Conservation (phyloP, 805 yeast genomes). For the Lachancea cidri region DNA sequence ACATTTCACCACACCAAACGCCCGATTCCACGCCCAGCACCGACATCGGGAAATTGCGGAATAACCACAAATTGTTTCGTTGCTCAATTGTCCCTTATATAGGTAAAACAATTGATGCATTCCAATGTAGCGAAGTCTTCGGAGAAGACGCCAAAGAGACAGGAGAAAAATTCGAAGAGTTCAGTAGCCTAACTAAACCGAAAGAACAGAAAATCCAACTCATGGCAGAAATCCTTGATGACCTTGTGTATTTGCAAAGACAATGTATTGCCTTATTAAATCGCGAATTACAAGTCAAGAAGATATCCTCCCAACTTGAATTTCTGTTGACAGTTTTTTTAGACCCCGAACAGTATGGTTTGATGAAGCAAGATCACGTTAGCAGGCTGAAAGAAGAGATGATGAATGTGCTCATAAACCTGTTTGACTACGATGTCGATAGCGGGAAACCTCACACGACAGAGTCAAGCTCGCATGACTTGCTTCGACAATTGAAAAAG, state of each 20-base stretch:
- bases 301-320: slow-evolving; percentile 15
- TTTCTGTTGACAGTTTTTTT: slow-evolving; percentile 17
- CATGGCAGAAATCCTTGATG: slow-evolving; percentile 16
- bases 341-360: slow-evolving; percentile 17
- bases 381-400: slow-evolving; percentile 14
- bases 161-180: slow-evolving; percentile 13
- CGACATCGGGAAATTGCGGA: slow-evolving; percentile 12
- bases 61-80: slow-evolving; percentile 16
- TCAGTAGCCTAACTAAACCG: slow-evolving; percentile 3
- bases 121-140: slow-evolving; percentile 19
- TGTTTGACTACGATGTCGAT: slow-evolving; percentile 11
- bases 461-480: background rate
- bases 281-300: slow-evolving; percentile 20
- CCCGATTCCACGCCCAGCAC: slow-evolving; percentile 22
- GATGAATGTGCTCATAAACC: slow-evolving; percentile 13
- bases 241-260: slow-evolving; percentile 16
- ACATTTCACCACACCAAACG: background rate
- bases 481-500: slow-evolving; percentile 3
- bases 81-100: slow-evolving; percentile 20
- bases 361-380: slow-evolving; percentile 14
- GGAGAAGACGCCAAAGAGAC: slow-evolving; percentile 16
- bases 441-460: background rate
- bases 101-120: slow-evolving; percentile 16
- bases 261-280: slow-evolving; percentile 23
- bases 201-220: slow-evolving; percentile 9